These are phyloP conservation scores for Starmera amethionina DNA, from an alignment of 805 yeast species.

Conservation along the genomic window DNA sequence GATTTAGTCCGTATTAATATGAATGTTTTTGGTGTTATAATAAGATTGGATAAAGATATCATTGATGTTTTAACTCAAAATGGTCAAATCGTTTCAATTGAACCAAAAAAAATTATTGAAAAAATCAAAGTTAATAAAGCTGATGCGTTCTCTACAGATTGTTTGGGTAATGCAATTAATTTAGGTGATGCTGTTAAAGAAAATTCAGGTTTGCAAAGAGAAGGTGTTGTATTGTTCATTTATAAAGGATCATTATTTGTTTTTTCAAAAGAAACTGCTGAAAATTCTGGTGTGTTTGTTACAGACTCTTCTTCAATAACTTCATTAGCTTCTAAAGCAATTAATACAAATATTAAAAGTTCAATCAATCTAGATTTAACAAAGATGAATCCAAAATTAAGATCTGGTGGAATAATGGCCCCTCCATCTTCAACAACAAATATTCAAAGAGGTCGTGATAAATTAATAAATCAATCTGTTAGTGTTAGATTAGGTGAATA, in stretches of 20 bases:
- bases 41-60: constrained; percentile 81
- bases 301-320: constrained; percentile 65
- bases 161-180: constrained; percentile 72
- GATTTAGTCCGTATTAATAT: constrained; percentile 86
- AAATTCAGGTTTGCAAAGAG: constrained; percentile 70
- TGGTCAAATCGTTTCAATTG: constrained; percentile 61
- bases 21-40: constrained; percentile 78
- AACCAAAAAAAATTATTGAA: constrained; percentile 76
- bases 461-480: constrained; percentile 73
- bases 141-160: constrained; percentile 79
- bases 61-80: constrained; percentile 75
- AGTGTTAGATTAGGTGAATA: constrained; percentile 84
- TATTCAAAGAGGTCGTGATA: constrained; percentile 65
- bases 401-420: constrained; percentile 34
- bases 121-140: constrained; percentile 56
- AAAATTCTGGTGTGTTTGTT: constrained; percentile 88
- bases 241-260: constrained; percentile 73
- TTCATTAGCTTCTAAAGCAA: constrained; percentile 65
- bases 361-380: constrained; percentile 55
- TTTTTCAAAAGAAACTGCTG: constrained; percentile 68
- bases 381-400: constrained; percentile 77
- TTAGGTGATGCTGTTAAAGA: constrained; percentile 94
- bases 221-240: constrained; percentile 81
- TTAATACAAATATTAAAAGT: constrained; percentile 41
- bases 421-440: constrained; percentile 54